Percentiles rank a stretch among this genome's conserved stretches.
Evolutionary conservation across 2,329 filamentous ascomycete genomes (phyloP).

Genomic region (Diaporthe vexans): DNA sequence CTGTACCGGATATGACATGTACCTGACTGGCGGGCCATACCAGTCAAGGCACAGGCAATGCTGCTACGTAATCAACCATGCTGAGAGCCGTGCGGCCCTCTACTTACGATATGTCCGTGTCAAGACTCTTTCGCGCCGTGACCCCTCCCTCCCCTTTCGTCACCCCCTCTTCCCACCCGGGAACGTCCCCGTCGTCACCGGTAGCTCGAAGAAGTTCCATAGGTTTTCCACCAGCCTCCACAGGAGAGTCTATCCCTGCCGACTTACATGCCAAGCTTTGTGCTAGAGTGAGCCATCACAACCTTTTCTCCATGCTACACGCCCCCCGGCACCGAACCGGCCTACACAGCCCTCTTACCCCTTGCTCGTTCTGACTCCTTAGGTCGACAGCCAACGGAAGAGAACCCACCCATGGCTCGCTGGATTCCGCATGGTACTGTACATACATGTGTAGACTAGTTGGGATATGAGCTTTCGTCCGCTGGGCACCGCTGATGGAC

Average conservation of each 20-base stretch:
- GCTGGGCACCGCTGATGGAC: constrained; percentile 30
- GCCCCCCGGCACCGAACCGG: constrained; percentile 41
- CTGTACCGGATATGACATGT: constrained; percentile 4
- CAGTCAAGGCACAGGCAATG: constrained; percentile 18
- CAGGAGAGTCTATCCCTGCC: constrained; percentile 24
- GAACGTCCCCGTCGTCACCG: constrained; percentile 20
- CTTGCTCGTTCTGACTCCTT: constrained; percentile 32
- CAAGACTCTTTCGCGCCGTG: background rate
- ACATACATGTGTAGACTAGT: constrained; percentile 36
- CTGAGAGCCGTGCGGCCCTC: constrained; percentile 1
- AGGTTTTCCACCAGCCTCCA: constrained; percentile 33
- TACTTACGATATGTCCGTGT: constrained; percentile 9
- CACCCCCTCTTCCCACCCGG: constrained; percentile 19
- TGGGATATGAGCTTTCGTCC: constrained; percentile 21
- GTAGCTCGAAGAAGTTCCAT: constrained; percentile 34
- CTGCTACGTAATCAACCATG: constrained; percentile 29
- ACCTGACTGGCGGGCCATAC: background rate
- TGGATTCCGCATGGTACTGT: constrained; percentile 40
- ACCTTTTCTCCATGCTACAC: constrained; percentile 37
- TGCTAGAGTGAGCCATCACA: constrained; percentile 40
- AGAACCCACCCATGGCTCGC: constrained; percentile 26
- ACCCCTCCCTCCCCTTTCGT: constrained; percentile 16
- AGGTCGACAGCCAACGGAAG: constrained; percentile 33
- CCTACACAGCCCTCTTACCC: constrained; percentile 31
- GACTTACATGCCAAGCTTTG: constrained; percentile 42